Conservation (phyloP, 2,329 filamentous ascomycete species). For the Dactylellina cionopaga region DNA sequence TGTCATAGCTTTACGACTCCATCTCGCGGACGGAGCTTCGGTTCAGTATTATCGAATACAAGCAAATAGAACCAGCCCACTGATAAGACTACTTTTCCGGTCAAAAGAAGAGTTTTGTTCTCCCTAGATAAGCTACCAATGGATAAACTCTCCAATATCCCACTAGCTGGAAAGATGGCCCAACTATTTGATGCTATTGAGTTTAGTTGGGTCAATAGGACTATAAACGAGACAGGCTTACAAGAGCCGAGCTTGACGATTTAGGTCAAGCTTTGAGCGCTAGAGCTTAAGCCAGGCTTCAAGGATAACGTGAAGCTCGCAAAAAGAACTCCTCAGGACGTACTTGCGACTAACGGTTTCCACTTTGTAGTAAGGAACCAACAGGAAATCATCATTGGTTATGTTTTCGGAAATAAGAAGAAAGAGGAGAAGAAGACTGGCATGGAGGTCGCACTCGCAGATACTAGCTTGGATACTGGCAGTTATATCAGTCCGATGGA, state of each 20-base stretch:
- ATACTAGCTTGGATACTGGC: background rate
- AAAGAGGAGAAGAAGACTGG: conserved; percentile 2
- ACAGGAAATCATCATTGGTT: conserved; percentile 35
- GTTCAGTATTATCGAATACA: conserved; percentile 14
- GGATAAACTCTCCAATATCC: conserved; percentile 52
- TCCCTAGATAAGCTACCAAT: conserved; percentile 2
- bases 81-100: background rate
- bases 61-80: background rate
- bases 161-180: conserved; percentile 58
- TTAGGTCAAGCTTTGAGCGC: conserved; percentile 49
- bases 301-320: conserved; percentile 52
- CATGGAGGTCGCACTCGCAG: background rate
- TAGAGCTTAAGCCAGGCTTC: conserved; percentile 35
- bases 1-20: conserved; percentile 2
- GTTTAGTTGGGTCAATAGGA: conserved; percentile 57
- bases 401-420: conserved; percentile 43
- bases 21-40: conserved; percentile 8
- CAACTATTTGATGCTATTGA: conserved; percentile 61
- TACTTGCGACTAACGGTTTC: conserved; percentile 55
- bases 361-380: conserved; percentile 57
- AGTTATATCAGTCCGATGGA: conserved; percentile 14
- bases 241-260: conserved; percentile 39
- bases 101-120: background rate
- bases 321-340: conserved; percentile 33
- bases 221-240: conserved; percentile 48